Conservation (phyloP, 306 rosid genomes). For the Ormosia semicastrata region DNA sequence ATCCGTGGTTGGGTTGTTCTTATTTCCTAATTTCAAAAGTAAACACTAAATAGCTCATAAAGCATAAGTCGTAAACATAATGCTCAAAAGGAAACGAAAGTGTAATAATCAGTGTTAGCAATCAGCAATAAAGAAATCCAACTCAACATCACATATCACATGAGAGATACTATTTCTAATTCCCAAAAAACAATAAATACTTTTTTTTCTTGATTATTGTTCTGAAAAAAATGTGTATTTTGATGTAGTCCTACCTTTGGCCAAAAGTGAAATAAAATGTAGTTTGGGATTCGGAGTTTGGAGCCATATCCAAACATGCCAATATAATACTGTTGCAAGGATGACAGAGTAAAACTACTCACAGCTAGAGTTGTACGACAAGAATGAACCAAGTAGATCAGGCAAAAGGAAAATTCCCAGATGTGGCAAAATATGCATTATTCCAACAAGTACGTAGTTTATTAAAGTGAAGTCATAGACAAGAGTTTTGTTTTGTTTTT, state of each 20-base stretch:
- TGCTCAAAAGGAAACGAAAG: background rate
- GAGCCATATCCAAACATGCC: background rate
- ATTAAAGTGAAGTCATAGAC: background rate
- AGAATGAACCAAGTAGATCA: background rate
- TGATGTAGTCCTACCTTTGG: background rate
- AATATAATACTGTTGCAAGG: background rate
- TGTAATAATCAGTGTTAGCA: background rate
- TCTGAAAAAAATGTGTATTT: background rate
- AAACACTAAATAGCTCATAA: background rate
- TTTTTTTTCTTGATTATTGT: background rate
- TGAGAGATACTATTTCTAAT: background rate
- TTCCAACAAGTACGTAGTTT: background rate
- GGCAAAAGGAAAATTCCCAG: background rate
- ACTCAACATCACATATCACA: background rate
- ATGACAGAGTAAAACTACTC: background rate
- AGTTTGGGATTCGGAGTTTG: background rate
- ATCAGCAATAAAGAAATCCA: background rate
- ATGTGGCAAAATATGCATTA: background rate
- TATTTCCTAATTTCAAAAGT: background rate
- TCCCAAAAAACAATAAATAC: too few relatives aligned
- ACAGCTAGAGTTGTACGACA: background rate
- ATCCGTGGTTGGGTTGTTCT: background rate
- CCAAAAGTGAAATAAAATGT: background rate
- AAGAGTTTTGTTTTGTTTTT: background rate
- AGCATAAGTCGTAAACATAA: background rate